Base-by-base conservation (phyloP, 140 eudicot species). In the Stevia rebaudiana region DNA sequence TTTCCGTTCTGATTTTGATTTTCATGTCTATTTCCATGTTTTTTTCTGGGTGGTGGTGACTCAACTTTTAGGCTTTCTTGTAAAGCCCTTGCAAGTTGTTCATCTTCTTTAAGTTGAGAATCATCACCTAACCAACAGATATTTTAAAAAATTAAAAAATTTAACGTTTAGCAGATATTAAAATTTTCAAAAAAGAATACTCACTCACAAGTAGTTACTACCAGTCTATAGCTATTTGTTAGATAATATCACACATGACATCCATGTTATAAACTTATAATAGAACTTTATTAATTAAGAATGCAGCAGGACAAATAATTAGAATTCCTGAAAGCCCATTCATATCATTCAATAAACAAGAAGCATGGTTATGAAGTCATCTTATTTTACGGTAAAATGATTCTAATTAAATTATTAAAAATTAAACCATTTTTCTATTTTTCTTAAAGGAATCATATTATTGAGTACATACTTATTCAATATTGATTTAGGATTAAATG, bases 81-180 rank as follows among this genome's bases (percentile, higher is more conserved):
- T 52, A 90, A 69, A 67, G 97, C 94, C 81, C 89, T 79, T 59
- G 97, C 97, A 60, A 90, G 94, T 57, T 70, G 85, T 71, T 90
- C 97, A 80, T 90, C 97, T 81, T 90, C 97, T 80, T 86, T 82
- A 64, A 90, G 37, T 71, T 86, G 97, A 35, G 87, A 77, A 51
- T 83, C 87, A 71, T 63, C 61, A 76, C 75, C 95, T 86, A 74
- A 13, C 21, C 58, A 41, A 67, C 5, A n/a, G 31, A 55, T 62
- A 41, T 36, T 31, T 28, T 30, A 58, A 16, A 49, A 51, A 60
- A 46, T 15, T n/a, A 33, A 36, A 37, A 2, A 12, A 65, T 7
- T 31, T 8, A 36, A 50, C 55, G 22, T 61, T 61, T 12, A 49
- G 63, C 3, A 71, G 40, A 44, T 36, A 55, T 52, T 40, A 11